Base-by-base conservation (phyloP, 345 rosid genomes). In the Camelina neglecta region DNA sequence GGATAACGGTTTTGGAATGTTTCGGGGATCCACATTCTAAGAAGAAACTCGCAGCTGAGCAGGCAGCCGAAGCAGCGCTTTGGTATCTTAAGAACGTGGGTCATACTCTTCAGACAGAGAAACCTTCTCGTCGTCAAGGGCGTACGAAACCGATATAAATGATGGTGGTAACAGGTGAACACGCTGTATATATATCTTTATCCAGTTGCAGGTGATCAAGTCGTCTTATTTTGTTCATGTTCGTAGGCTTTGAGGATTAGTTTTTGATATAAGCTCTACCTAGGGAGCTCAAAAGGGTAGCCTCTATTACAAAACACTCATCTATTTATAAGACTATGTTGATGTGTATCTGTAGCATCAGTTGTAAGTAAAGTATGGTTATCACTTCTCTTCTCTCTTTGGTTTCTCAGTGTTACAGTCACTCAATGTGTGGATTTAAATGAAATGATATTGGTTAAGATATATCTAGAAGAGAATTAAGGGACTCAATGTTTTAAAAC, bases 11-110 rank as follows among this genome's bases (percentile, higher is more conserved):
- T 33, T 33, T 90, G 74, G 90, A 88, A 75, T 81, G 90, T 79
- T 84, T 73, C 5, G 77, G 92, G 15, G 70, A 57, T 6, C 86
- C 86, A 48, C 81, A 45, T 8, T 5, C 62, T 8, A 81, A 35
- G 31, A 90, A 90, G 84, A 89, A 84, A 60, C 39, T 65, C 1
- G 92, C 89, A 57, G 89, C 90, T 50, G 88, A 87, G 70, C 83
- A 84, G 66, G 90, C 93, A 55, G 90, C 93, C 7, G 86, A 87
- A 81, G 93, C 86, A 39, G 92, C 87, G 3, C 60, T 88, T 38
- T 90, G 93, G 96, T 90, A 83, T 81, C 75, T 88, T 67, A 71
- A 76, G 41, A 84, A 78, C 33, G 47, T 61, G 50, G 90, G 87
- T 64, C 64, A 83, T 79, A 56, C 71, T 15, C 42, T 62, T 54